phyloP scores from a whole-genome alignment of 2,329 filamentous ascomycete species.

The Aspergillus brunneoviolaceus region DNA sequence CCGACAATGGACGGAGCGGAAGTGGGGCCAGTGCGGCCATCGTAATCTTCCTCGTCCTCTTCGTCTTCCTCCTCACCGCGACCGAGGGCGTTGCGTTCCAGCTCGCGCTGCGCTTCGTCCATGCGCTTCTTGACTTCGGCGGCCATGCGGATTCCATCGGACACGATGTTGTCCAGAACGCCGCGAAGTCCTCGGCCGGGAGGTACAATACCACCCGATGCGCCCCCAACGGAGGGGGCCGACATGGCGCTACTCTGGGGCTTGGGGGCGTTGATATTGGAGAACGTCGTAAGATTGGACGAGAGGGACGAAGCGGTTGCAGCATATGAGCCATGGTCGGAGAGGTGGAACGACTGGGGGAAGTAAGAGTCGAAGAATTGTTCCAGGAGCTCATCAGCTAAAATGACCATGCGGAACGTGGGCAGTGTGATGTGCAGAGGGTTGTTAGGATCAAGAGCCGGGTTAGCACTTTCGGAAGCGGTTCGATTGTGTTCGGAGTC shows the following conservation, averaged over 20 bases:
- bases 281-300: constrained; percentile 81
- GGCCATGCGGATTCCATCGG: constrained; percentile 93
- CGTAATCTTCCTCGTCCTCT: constrained; percentile 68
- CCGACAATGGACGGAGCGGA: constrained; percentile 32
- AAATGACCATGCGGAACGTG: constrained; percentile 97
- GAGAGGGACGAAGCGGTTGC: constrained; percentile 52
- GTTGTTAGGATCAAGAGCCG: constrained; percentile 86
- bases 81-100: constrained; percentile 75
- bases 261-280: constrained; percentile 61
- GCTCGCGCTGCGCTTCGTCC: constrained; percentile 90
- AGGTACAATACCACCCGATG: constrained; percentile 60
- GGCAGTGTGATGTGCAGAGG: constrained; percentile 94
- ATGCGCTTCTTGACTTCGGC: constrained; percentile 87
- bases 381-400: constrained; percentile 92
- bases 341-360: constrained; percentile 85
- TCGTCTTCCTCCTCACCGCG: constrained; percentile 65
- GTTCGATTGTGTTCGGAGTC: constrained; percentile 53
- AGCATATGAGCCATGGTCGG: constrained; percentile 58
- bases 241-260: constrained; percentile 39
- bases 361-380: constrained; percentile 98
- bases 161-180: constrained; percentile 95
- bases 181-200: constrained; percentile 77
- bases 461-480: constrained; percentile 76
- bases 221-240: constrained; percentile 46
- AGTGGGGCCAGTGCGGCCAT: constrained; percentile 30